These are phyloP conservation scores for Atalantia buxifolia DNA, from an alignment of 345 rosid species.

Conservation along the genomic window DNA sequence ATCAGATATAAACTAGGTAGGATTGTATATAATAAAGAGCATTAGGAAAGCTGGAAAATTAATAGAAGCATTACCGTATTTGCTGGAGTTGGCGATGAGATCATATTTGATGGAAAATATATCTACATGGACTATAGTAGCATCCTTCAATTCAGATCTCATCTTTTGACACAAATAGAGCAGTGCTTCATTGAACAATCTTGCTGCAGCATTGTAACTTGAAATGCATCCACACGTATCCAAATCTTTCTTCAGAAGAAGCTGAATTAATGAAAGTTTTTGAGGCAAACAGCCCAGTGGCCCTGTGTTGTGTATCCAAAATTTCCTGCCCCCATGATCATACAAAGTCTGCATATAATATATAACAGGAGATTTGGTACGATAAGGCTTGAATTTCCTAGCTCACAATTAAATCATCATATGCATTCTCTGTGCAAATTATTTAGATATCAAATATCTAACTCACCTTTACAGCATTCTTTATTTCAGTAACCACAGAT, in stretches of 20 bases:
- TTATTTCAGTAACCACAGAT: conserved; percentile 48
- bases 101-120: conserved; percentile 67
- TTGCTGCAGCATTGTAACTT: conserved; percentile 59
- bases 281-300: conserved; percentile 92
- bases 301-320: conserved; percentile 92
- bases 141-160: conserved; percentile 46
- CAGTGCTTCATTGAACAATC: conserved; percentile 59
- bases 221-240: conserved; percentile 60
- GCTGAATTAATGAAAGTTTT: conserved; percentile 47
- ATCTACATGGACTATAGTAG: conserved; percentile 62
- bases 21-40: no score
- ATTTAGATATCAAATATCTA: background rate
- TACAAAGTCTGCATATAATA: conserved; percentile 41
- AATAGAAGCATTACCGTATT: conserved; percentile 39
- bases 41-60: no score
- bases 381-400: background rate
- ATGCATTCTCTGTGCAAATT: background rate
- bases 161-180: conserved; percentile 40
- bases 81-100: conserved; percentile 58
- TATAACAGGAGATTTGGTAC: background rate
- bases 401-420: background rate
- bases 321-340: conserved; percentile 67
- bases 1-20: background rate
- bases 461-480: conserved; percentile 57
- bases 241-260: conserved; percentile 29